phyloP scores from a whole-genome alignment of 2,329 filamentous ascomycete species.

The Coleophoma eucalyptorum region DNA sequence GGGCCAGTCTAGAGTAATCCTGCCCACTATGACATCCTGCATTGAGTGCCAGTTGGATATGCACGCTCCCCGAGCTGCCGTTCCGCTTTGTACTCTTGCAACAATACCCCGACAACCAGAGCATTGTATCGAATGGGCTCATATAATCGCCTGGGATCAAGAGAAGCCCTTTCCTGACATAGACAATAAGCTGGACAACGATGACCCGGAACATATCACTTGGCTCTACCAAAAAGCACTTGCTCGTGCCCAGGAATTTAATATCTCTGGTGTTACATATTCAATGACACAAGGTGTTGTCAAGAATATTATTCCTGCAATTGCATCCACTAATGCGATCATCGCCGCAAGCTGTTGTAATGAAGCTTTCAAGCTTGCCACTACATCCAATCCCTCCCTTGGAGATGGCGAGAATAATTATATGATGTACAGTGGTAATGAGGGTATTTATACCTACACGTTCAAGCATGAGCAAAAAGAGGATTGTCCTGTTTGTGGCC shows the following conservation, averaged over 20 bases:
- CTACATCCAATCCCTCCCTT: slow-evolving; percentile 74
- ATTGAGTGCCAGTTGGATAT: slow-evolving; percentile 99
- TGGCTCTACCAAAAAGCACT: slow-evolving; percentile 91
- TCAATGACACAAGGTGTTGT: slow-evolving; percentile 94
- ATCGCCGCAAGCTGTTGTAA: slow-evolving; percentile 95
- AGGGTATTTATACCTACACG: slow-evolving; percentile 94
- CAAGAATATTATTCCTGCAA: slow-evolving; percentile 98
- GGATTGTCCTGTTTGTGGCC: slow-evolving; percentile 93
- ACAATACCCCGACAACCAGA: slow-evolving; percentile 96
- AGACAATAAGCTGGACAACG: slow-evolving; percentile 70
- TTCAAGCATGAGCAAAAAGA: slow-evolving; percentile 92
- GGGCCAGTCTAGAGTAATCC: slow-evolving; percentile 87
- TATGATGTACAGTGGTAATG: slow-evolving; percentile 99
- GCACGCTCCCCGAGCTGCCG: slow-evolving; percentile 95
- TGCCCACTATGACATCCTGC: slow-evolving; percentile 90
- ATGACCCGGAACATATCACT: slow-evolving; percentile 94
- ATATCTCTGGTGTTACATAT: slow-evolving; percentile 90
- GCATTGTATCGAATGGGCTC: slow-evolving; percentile 98
- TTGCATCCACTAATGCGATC: slow-evolving; percentile 96
- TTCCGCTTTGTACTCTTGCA: slow-evolving; percentile 93
- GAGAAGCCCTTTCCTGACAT: slow-evolving; percentile 70
- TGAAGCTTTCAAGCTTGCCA: slow-evolving; percentile 92
- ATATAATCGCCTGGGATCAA: slow-evolving; percentile 95
- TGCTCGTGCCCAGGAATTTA: slow-evolving; percentile 78
- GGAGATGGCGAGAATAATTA: slow-evolving; percentile 85